Base-by-base conservation (phyloP, 345 rosid species). In the Eucalyptus pumila region DNA sequence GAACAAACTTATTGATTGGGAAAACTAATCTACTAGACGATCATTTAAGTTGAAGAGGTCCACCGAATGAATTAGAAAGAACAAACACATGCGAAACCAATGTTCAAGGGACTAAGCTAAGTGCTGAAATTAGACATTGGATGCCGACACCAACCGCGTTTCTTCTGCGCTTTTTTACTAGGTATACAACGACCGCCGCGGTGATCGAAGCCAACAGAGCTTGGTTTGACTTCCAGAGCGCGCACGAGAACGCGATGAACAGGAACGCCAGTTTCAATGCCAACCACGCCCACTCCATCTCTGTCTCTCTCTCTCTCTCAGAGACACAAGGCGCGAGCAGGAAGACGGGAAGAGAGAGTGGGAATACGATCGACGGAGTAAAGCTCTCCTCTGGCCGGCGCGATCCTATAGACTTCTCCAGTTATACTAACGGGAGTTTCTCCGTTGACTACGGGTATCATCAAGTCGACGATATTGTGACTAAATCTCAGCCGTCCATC, bases 121-220 rank as follows among this genome's bases (percentile, higher is more conserved):
- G n/a, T 58, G 65, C 65, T 58, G n/a, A 26, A 58, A 58, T 26
- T 5, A 58, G n/a, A 51, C 23, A 51, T 51, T 1, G 7, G 65
- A 58, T 4, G 65, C 62, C 14, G 65, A 26, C 65, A 58, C n/a
- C 65, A 26, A 58, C n/a, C n/a, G n/a, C 7, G 65, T 26, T 26
- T 10, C 65, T 5, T 58, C 14, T 0, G n/a, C n/a, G 0, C n/a
- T 24, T 5, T 5, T 10, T 58, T 26, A 0, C 65, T 5, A 58
- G 3, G n/a, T 56, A 9, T 3, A 0, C 60, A 9, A 56, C 0
- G 27, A 56, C 60, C 60, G 27, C 60, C 65, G 6, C n/a, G 14
- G n/a, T 5, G 65, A 58, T 11, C n/a, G 6, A 5, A 58, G 65
- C 65, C 65, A 0, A 10, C 13, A 0, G n/a, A 58, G 65, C 30